Conservation (phyloP, 2,329 filamentous ascomycete genomes). For the Ploettnerulaceae sp. region DNA sequence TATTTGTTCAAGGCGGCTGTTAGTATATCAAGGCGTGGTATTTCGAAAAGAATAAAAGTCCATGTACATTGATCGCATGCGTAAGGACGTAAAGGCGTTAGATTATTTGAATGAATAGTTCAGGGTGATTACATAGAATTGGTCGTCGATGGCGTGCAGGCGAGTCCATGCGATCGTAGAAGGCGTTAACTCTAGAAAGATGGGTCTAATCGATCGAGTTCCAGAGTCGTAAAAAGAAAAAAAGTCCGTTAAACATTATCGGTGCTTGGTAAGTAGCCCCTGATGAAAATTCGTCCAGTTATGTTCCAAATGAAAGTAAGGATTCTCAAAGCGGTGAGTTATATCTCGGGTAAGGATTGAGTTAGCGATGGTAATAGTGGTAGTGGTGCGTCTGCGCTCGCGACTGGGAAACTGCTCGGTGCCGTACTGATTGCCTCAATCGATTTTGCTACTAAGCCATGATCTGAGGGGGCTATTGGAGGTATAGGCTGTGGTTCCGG, state of each 20-base stretch:
- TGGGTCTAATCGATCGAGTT: slow-evolving; percentile 15
- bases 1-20: neutral
- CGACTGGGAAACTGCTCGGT: neutral
- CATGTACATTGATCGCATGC: neutral
- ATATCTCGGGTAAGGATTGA: neutral
- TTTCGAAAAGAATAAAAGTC: neutral
- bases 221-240: slow-evolving; percentile 17
- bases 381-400: neutral
- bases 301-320: neutral
- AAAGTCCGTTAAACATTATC: slow-evolving; percentile 1
- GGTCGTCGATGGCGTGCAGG: slow-evolving; percentile 8
- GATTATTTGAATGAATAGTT: slow-evolving; percentile 2
- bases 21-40: neutral
- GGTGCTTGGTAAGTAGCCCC: no score
- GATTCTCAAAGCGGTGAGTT: neutral
- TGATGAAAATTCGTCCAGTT: neutral
- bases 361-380: neutral
- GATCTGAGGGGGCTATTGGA: neutral
- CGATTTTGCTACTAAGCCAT: neutral
- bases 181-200: slow-evolving; percentile 24
- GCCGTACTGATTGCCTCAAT: neutral
- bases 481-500: neutral
- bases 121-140: slow-evolving; percentile 9
- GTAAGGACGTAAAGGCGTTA: neutral
- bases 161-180: slow-evolving; percentile 20